A percentile compares a stretch with the other conserved stretches of the same genome.
phyloP scores from a whole-genome alignment of 768 basidiomycete species.

The Naematelia aurantialba region DNA sequence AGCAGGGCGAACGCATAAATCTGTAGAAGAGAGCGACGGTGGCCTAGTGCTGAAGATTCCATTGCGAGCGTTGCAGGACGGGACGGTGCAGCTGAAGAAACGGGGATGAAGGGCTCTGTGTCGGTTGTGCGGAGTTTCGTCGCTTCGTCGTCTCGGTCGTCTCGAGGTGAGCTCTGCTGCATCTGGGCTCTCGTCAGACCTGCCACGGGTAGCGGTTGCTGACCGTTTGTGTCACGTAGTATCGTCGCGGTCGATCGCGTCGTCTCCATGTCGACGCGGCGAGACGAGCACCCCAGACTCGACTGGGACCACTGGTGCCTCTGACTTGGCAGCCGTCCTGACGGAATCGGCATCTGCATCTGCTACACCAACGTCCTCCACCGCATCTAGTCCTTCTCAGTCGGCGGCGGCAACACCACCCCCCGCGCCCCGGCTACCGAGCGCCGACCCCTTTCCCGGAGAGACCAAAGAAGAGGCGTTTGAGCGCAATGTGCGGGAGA shows the following conservation, averaged over 20 bases:
- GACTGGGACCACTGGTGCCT: too few species aligned
- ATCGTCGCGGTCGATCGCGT: neutral
- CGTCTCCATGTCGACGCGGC: neutral
- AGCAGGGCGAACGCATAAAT: too few species aligned
- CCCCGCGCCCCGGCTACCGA: neutral
- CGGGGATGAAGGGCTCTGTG: neutral
- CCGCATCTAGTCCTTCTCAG: neutral
- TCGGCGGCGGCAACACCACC: neutral
- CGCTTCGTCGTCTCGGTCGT: neutral
- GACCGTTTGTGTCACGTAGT: neutral
- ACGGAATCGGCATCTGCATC: neutral
- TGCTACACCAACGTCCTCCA: neutral
- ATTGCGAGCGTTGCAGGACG: too few species aligned
- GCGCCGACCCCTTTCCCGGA: slow-evolving; percentile 11
- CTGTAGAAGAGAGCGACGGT: too few species aligned
- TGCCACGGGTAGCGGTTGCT: neutral
- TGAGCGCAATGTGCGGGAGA: slow-evolving; percentile 41
- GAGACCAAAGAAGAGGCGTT: slow-evolving; percentile 38
- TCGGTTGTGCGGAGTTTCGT: neutral
- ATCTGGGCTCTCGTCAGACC: neutral
- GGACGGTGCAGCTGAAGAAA: too few species aligned
- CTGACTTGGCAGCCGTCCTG: too few species aligned
- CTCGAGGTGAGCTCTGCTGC: neutral
- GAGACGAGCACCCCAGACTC: too few species aligned
- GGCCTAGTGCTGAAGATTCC: too few species aligned